Base-by-base conservation (phyloP, 164 flowering plant genomes). In the Aristolochia californica region DNA sequence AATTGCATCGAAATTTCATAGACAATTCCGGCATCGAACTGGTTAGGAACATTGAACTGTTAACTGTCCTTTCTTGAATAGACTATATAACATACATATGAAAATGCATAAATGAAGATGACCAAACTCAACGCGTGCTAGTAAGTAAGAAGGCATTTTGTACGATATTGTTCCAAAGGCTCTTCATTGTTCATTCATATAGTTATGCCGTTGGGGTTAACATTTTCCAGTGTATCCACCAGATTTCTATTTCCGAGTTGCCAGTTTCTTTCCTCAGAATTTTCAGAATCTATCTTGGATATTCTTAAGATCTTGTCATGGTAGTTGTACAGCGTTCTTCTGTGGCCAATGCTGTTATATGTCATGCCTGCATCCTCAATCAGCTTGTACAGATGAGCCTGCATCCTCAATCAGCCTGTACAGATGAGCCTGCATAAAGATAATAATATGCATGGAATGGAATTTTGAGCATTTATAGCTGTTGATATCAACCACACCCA, bases 301-400 rank as follows among this genome's bases (percentile, higher is more conserved):
- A 91, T 82, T 22, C 72, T 80, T 56, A 86, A 75, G 28, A 75
- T 56, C 67, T 53, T 81, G 51, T 60, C 74, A 70, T 88, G 98
- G 62, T 70, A 64, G n/a, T 78, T 71, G 44, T 54, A 68, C 11
- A 93, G 81, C 28, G 90, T 83, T 55, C 78, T 70, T 47, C 95
- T 71, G 59, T 93, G 98, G 57, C 97, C 98, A 69, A 88, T 68
- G 64, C 95, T 87, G 23, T 85, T 55, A 70, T 81, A 88, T 21
- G 97, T 88, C 30, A 88, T 81, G 28, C 89, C 97, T 26, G 94
- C 94, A 45, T 74, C 80, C 66, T 76, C 78, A 55, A 88, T 85
- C 59, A 68, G 77, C 73, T 66, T 53, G 71, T 93, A 93, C 17
- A 93, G 65, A 75, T 80, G 81, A 45, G 78, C 82, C 98, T 91